Base-by-base conservation (phyloP, 306 rosid species). In the Purshia tridentata region DNA sequence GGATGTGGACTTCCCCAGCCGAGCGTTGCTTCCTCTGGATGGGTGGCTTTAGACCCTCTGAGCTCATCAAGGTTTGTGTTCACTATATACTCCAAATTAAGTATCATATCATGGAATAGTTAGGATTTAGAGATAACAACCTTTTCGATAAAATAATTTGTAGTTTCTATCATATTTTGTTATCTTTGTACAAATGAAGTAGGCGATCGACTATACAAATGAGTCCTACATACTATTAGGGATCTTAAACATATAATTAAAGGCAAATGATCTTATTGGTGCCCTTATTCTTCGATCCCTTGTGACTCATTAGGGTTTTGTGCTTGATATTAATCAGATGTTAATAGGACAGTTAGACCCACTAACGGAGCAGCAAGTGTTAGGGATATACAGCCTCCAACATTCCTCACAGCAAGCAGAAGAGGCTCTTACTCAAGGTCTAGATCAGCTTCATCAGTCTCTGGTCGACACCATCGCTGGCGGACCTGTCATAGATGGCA, bases 1-100 rank as follows among this genome's bases (percentile, higher is more conserved):
- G 98, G 37, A 73, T 81, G 82, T 94, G 98, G 98, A 73, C 84
- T 61, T 73, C 92, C n/a, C 90, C 96, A 3, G 96, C 93, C 11
- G 99, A 95, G 72, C 84, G 97, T 42, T 92, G 93, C 86, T 91
- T 95, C 92, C 87, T 88, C 13, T 91, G 99, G 98, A 88, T 95
- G 15, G 99, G 98, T 18, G 99, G 99, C 41, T 91, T 95, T 40
- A 81, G 83, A 69, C 98, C 99, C 50, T 90, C 99, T 0, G 96
- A 95, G 0, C 93, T 95, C 79, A 91, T 94, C 60, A 82, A 82
- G 85, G 98, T 93, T 15, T 14, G 64, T 3, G 64, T 76, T 0
- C 35, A 18, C 58, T 3, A 18, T 53, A 16, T 53, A n/a, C 18
- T 53, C 58, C 9, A 4, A 53, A n/a, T n/a, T n/a, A n/a, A 29